Evolutionary conservation across 202 grass and related monocot genomes (phyloP), one percentile per base, ranked within the genome.

Genomic region (Setaria italica): DNA sequence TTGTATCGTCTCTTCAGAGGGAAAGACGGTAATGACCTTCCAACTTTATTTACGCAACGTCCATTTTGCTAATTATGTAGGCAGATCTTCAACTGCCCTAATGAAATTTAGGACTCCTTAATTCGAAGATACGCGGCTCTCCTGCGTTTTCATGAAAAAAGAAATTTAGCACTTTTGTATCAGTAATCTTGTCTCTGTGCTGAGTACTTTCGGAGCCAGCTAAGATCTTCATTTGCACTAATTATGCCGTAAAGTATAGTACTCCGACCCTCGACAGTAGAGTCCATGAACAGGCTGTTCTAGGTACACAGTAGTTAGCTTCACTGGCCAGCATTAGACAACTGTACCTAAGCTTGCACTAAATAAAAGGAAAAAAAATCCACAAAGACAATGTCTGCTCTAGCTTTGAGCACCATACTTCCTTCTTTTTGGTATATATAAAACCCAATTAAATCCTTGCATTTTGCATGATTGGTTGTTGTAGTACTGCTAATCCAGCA

Each of bases 201-300:
- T 50, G 48, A 12, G 12, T 50, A 50, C 48, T 50, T 50, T 50
- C 11, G 2, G 48, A 10, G 48, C 41, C 19, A 21, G 17, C 0
- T 13, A 46, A 70, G 19, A 6, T 20, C 33, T 54, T 10, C 30
- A 29, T 15, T 39, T 54, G 37, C 53, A 14, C 15, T 42, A 55
- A 29, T 17, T 25, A 50, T 13, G 48, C 48, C 48, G 12, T 50
- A 50, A 4, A 50, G 0, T 11, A 11, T 13, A 25, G 43, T 46
- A 49, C 2, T 50, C 25, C 25, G 25, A 32, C 21, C 29, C 1
- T 30, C 19, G 14, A 32, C 51, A 67, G 37, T 29, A 35, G 8
- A 79, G n/a, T 21, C 43, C 10, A 33, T 73, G 66, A 73, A 53
- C 70, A 73, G 70, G 46, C 47, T 73, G 70, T 73, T 73, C 32